These are phyloP conservation scores for Entonaema liquescens DNA, from an alignment of 495 filamentous ascomycete genomes.

Conservation along the genomic window DNA sequence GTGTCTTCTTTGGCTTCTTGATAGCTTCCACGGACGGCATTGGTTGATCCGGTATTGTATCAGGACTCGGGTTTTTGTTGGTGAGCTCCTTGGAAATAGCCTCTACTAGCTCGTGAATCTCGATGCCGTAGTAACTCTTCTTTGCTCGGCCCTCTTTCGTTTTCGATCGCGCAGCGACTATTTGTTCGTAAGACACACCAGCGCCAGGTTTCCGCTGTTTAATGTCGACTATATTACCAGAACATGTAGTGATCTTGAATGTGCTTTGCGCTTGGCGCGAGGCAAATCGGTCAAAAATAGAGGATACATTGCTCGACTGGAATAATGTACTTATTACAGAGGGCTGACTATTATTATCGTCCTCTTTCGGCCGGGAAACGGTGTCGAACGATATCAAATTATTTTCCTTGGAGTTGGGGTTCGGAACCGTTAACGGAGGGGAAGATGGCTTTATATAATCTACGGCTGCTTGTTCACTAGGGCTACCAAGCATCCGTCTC, in stretches of 20 bases:
- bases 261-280: slow-evolving; percentile 43
- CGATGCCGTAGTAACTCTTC: slow-evolving; percentile 88
- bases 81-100: slow-evolving; percentile 63
- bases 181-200: slow-evolving; percentile 68
- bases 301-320: slow-evolving; percentile 21
- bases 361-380: slow-evolving; percentile 2
- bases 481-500: slow-evolving; percentile 40
- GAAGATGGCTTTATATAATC: slow-evolving; percentile 29
- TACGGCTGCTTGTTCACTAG: slow-evolving; percentile 11
- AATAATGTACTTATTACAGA: slow-evolving; percentile 12
- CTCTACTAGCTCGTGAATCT: slow-evolving; percentile 84
- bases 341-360: slow-evolving; percentile 4
- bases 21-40: slow-evolving; percentile 45
- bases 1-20: slow-evolving; percentile 57
- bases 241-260: slow-evolving; percentile 68
- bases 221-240: slow-evolving; percentile 68
- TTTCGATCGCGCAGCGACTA: slow-evolving; percentile 74
- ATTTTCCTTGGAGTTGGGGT: background rate
- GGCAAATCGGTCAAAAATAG: slow-evolving; percentile 49
- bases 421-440: slow-evolving; percentile 18
- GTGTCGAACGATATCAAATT: background rate
- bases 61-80: slow-evolving; percentile 21
- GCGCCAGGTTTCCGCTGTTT: slow-evolving; percentile 57
- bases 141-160: slow-evolving; percentile 75
- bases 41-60: slow-evolving; percentile 40